Evolutionary conservation across 2,329 filamentous ascomycete species (phyloP).

Genomic region (Monosporascus sp.): DNA sequence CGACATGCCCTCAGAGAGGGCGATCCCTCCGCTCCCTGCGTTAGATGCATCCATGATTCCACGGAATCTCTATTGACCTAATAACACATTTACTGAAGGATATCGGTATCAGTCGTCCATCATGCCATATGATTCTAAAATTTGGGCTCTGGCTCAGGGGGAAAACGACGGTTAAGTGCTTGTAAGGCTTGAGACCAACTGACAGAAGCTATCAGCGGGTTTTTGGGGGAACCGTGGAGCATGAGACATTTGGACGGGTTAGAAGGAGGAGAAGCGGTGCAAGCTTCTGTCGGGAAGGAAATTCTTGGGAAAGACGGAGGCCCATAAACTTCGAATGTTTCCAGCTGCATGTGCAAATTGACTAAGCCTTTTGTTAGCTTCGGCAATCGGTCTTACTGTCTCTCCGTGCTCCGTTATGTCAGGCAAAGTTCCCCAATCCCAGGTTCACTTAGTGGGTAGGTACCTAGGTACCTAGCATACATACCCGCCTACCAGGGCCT

Average conservation of each 20-base stretch:
- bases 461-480: not conserved
- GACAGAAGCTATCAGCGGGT: not conserved
- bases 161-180: not conserved
- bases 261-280: slow-evolving; percentile 1
- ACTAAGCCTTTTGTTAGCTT: not conserved
- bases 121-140: not conserved
- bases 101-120: not conserved
- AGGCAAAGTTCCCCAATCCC: too few relatives aligned
- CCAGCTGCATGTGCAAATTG: slow-evolving; percentile 2
- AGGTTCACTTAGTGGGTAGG: not conserved
- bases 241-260: slow-evolving; percentile 13
- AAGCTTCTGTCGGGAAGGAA: slow-evolving; percentile 4
- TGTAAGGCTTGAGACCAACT: not conserved
- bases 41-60: slow-evolving; percentile 8
- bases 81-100: not conserved
- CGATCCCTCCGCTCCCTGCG: slow-evolving; percentile 8
- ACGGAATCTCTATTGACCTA: not conserved
- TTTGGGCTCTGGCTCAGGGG: not conserved
- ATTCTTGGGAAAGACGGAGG: slow-evolving; percentile 1
- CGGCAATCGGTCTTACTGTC: slow-evolving; percentile 4
- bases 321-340: not conserved
- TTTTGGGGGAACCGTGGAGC: slow-evolving; percentile 8
- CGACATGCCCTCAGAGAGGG: slow-evolving; percentile 20
- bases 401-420: slow-evolving; percentile 7
- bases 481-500: not conserved